phyloP scores from a whole-genome alignment of 768 basidiomycete species.

The Kwoniella shandongensis region DNA sequence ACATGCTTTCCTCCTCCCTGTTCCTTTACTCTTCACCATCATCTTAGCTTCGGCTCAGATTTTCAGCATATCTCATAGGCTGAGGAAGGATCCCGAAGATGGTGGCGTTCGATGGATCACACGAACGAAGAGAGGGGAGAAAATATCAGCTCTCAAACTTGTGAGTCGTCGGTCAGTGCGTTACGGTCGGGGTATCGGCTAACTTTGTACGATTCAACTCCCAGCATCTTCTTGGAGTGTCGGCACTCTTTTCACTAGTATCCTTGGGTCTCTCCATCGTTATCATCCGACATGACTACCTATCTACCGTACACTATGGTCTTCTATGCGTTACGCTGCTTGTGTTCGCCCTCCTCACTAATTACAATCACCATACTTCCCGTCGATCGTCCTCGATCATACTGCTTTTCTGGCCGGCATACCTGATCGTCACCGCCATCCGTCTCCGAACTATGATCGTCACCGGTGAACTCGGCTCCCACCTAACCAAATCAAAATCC shows the following conservation, averaged over 20 bases:
- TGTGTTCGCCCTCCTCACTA: conserved; percentile 60
- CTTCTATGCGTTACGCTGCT: conserved; percentile 64
- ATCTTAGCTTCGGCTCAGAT: conserved; percentile 53
- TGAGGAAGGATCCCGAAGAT: conserved; percentile 53
- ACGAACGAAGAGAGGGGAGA: conserved; percentile 59
- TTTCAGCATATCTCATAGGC: conserved; percentile 24
- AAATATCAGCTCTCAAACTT: conserved; percentile 64
- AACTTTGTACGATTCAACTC: not conserved
- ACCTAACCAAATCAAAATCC: conserved; percentile 23
- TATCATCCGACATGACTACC: conserved; percentile 56
- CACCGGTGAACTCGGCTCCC: conserved; percentile 44
- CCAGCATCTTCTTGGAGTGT: conserved; percentile 29
- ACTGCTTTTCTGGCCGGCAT: conserved; percentile 79
- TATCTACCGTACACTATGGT: conserved; percentile 58
- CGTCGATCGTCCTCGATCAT: conserved; percentile 69
- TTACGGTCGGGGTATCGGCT: not conserved
- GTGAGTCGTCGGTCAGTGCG: conserved; percentile 57
- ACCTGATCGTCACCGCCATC: conserved; percentile 58
- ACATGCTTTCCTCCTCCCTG: conserved; percentile 66
- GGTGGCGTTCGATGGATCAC: conserved; percentile 45
- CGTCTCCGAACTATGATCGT: conserved; percentile 63
- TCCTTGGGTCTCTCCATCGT: conserved; percentile 57
- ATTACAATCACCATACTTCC: conserved; percentile 69
- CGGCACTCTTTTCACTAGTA: conserved; percentile 55
- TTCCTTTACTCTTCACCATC: conserved; percentile 58